Evolutionary conservation across 164 flowering plant species (phyloP), one percentile per base, ranked within the genome.

Genomic region (Umbilicus rupestris): DNA sequence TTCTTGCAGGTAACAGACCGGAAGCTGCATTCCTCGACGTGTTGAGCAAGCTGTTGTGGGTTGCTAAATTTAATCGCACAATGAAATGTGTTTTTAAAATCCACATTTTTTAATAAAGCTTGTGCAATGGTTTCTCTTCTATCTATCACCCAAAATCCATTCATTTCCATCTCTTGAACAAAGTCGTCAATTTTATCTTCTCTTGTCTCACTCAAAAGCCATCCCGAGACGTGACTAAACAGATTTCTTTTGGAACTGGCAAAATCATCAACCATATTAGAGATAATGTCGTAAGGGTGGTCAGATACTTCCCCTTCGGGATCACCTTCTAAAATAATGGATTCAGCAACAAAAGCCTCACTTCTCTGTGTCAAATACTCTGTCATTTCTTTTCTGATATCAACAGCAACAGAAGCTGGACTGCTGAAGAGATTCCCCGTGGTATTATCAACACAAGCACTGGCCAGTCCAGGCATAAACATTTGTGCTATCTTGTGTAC

Each of bases 121-220:
- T 79, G 84, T 7, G 89, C 87, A 71, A 87, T 70, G 14, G 79
- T 62, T 71, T 78, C 85, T 71, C 96, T 83, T 74, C 77, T 77
- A 31, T 82, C 90, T 24, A 81, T 45, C 68, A 69, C 55, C 98
- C 97, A 93, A 77, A 93, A 93, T 49, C 88, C 84, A 73, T 79
- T 83, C 0, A 78, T 26, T 63, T 87, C 97, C 92, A 93, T 83
- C 73, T 86, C 96, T 64, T 87, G 98, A 17, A 79, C 81, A 57
- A 93, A 81, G 69, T 93, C 98, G 73, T 90, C 98, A 29, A 93
- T 84, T 47, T 79, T 83, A 67, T 93, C 98, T 67, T 92, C 97
- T 59, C 97, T 84, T 72, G 70, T 85, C 31, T 92, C 98, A 74
- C 92, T 92, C 62, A 88, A 76, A 11, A 90, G 42, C 97, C 91